Base-by-base conservation (phyloP, 2,329 filamentous ascomycete species). In the Epichloe glyceriae region DNA sequence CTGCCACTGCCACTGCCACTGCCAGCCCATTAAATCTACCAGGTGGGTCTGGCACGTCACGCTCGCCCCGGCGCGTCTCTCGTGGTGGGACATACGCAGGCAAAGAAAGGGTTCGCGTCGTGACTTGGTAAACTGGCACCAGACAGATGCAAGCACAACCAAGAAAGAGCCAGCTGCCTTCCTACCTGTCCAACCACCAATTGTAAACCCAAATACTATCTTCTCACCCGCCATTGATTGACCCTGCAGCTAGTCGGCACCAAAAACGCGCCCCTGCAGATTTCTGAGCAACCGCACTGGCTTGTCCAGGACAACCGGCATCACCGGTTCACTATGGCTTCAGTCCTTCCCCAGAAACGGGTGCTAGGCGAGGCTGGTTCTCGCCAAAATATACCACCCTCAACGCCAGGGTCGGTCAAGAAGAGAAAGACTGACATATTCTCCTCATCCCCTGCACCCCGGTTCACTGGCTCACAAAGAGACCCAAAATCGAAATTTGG, bases 351-450 rank as follows among this genome's bases (percentile, higher is more conserved):
- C 50, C 81, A 86, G 68, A 89, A 89, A 71, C 80, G 86, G 62
- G 80, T 85, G 59, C 73, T 88, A 46, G 81, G 76, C 56, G 85
- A 88, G 53, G 79, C 81, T 52, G 85, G 76, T 60, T 74, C 76
- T 57, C 76, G 79, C 53, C 77, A 76, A 59, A 86, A 85, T 61
- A 73, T 80, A 52, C 65, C 77, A 55, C 65, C 77, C 55, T 71
- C 77, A 1, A 79, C 82, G 15, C 71, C 74, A 3, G 62, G 70
- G 3, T 69, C 81, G 1, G 70, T 79, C 48, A 97, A 97, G 75
- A 95, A 93, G 70, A 78, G 88, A 55, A 94, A 88, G 68, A 43
- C 50, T 3, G 87, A 93, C 41, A 66, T 75, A 5, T 68, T 73
- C 30, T 71, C 77, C 26, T 79, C 77, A 4, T 76, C 76, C 2